phyloP scores from a whole-genome alignment of 2,329 filamentous ascomycete species.

The Ambrosiella xylebori region DNA sequence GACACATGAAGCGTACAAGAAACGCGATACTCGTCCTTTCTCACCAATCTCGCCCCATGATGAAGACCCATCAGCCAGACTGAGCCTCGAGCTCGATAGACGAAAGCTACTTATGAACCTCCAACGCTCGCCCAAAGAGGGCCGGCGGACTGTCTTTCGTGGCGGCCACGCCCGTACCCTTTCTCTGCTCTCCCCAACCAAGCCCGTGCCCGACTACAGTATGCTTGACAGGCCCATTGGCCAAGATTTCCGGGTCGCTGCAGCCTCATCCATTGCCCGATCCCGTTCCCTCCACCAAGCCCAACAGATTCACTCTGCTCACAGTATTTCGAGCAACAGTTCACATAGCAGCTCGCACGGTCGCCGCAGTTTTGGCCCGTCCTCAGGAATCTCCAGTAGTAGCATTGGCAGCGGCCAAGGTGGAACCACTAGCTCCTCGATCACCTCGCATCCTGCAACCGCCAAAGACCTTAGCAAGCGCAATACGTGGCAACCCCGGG shows the following conservation, averaged over 20 bases:
- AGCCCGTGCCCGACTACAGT: slow-evolving; percentile 26
- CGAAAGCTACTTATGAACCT: slow-evolving; percentile 48
- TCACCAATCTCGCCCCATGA: slow-evolving; percentile 19
- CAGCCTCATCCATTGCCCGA: slow-evolving; percentile 16
- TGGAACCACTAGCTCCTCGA: slow-evolving; percentile 1
- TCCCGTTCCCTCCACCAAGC: slow-evolving; percentile 10
- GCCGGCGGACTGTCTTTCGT: slow-evolving; percentile 47
- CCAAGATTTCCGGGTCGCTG: slow-evolving; percentile 24
- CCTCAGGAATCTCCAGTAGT: not conserved
- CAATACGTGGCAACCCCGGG: slow-evolving; percentile 40
- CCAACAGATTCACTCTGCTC: slow-evolving; percentile 8
- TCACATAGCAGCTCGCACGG: slow-evolving; percentile 5
- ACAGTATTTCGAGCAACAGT: slow-evolving; percentile 8
- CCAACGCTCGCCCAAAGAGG: slow-evolving; percentile 26
- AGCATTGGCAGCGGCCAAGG: not conserved
- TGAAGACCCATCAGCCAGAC: slow-evolving; percentile 23
- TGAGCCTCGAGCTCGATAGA: slow-evolving; percentile 50
- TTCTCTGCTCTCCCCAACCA: slow-evolving; percentile 63
- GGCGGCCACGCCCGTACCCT: slow-evolving; percentile 48
- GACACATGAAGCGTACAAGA: slow-evolving; percentile 56
- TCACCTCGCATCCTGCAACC: slow-evolving; percentile 12
- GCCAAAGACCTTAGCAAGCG: slow-evolving; percentile 29
- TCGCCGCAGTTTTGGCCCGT: not conserved
- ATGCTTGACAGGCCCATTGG: slow-evolving; percentile 25
- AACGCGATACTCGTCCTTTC: slow-evolving; percentile 39